A percentile compares a stretch with the other conserved stretches of the same genome.
Evolutionary conservation across 768 basidiomycete species (phyloP).

Genomic region (Mycena crocata): DNA sequence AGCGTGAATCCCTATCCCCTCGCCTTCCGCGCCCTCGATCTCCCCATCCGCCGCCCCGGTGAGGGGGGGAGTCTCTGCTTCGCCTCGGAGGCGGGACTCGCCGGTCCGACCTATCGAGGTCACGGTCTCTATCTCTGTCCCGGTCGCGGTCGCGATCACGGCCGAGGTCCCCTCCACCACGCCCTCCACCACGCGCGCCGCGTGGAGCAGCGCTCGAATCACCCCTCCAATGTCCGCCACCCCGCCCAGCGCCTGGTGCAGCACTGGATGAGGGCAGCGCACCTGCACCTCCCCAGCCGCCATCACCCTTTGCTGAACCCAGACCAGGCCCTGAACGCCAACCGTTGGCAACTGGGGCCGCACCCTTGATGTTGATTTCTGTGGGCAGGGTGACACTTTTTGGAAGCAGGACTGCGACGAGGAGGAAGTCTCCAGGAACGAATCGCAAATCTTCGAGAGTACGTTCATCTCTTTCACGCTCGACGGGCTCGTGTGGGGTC

Average conservation of each 20-base stretch:
- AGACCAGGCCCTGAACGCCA: conserved; percentile 43
- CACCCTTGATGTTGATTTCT: conserved; percentile 66
- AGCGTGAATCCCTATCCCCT: conserved; percentile 29
- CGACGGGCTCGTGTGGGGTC: conserved; percentile 47
- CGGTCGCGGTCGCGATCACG: conserved; percentile 20
- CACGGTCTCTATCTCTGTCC: conserved; percentile 45
- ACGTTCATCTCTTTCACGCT: conserved; percentile 70
- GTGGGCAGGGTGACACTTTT: conserved; percentile 67
- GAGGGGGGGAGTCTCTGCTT: conserved; percentile 27
- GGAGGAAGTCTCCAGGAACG: conserved; percentile 84
- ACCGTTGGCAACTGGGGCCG: conserved; percentile 46
- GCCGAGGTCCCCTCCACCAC: conserved; percentile 32
- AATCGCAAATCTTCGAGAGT: conserved; percentile 85
- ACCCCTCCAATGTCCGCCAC: conserved; percentile 30
- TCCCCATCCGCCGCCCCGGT: conserved; percentile 29
- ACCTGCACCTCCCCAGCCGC: conserved; percentile 28
- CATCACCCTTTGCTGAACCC: conserved; percentile 23
- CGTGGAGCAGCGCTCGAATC: conserved; percentile 33
- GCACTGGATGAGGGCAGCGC: background rate
- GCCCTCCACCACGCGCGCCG: conserved; percentile 40
- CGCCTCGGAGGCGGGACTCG: conserved; percentile 30
- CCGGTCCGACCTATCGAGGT: conserved; percentile 25
- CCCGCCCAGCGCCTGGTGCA: conserved; percentile 19
- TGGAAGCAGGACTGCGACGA: conserved; percentile 80
- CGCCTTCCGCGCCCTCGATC: conserved; percentile 28